Evolutionary conservation across 345 rosid species (phyloP), one percentile per base, ranked within the genome.

Genomic region (Psidium guajava): DNA sequence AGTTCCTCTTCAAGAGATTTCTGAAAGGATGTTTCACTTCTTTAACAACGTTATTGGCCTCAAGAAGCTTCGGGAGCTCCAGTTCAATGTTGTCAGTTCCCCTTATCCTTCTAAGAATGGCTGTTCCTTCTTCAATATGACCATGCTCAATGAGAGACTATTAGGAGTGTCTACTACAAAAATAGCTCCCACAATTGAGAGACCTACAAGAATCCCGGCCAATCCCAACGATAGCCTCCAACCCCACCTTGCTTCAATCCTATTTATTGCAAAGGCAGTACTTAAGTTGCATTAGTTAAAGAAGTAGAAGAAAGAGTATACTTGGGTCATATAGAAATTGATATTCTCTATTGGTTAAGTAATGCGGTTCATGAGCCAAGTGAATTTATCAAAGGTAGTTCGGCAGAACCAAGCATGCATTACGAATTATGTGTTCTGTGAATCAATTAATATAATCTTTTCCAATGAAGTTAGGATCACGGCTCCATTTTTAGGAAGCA

Each of bases 171-270:
- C 99, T 6, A 93, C 88, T 69, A 97, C 98, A 3, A 96, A 15
- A 42, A 96, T 88, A 73, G 99, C 94, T 52, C 98, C 98, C 1
- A 88, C 50, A 59, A 98, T 97, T 82, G 95, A 86, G 40, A 97
- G 92, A 86, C 89, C 36, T 42, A 98, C 99, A 36, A 98, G 99
- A 51, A 97, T 88, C 14, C 98, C 98, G 2, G 98, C 98, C 83
- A 97, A 86, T 2, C 96, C 99, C 85, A 97, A 56, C 27, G 98
- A 97, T 27, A 97, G 69, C 69, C 98, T 95, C 99, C 99, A 96
- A 22, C 99, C 99, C 98, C 98, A 95, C 64, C 95, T 98, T 28
- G 88, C 93, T 27, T 73, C 56, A 1, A 97, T 95, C 89, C 99
- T 97, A 90, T 90, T 50, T 50, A 55, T 57, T 12, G 83, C 51